Conservation (phyloP, 345 rosid species). For the Camelina neglecta region DNA sequence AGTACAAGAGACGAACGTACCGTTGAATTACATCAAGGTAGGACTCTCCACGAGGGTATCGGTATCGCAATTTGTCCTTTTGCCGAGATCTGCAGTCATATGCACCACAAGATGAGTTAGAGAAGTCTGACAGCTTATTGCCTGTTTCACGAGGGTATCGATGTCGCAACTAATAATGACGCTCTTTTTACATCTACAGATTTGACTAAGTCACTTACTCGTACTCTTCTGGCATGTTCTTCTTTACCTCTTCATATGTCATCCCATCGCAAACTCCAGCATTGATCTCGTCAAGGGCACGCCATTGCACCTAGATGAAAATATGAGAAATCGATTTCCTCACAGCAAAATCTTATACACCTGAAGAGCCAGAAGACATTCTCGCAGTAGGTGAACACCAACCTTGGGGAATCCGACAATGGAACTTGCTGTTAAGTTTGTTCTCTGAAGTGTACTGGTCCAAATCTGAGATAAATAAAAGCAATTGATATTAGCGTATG, state of each 20-base stretch:
- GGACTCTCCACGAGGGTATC: constrained; percentile 99
- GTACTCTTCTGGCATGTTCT: constrained; percentile 96
- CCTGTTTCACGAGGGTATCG: background rate
- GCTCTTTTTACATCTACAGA: constrained; percentile 7
- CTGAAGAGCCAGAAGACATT: background rate
- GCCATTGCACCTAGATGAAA: constrained; percentile 91
- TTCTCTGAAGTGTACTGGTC: constrained; percentile 99
- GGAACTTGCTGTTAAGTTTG: constrained; percentile 85
- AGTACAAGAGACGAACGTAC: constrained; percentile 43
- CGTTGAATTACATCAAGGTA: constrained; percentile 99
- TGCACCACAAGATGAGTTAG: constrained; percentile 30
- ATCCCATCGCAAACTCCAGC: constrained; percentile 99
- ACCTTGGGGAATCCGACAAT: constrained; percentile 97
- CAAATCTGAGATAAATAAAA: constrained; percentile 63
- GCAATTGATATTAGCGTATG: constrained; percentile 1
- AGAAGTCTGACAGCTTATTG: constrained; percentile 17
- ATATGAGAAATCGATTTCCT: constrained; percentile 14
- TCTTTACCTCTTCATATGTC: constrained; percentile 95
- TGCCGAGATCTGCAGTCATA: constrained; percentile 64
- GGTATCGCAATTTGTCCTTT: constrained; percentile 91
- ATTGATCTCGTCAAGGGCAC: constrained; percentile 97
- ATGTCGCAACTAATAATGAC: background rate
- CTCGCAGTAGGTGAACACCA: constrained; percentile 22
- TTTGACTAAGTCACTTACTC: constrained; percentile 60
- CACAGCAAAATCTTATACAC: constrained; percentile 13